phyloP scores from a whole-genome alignment of 495 filamentous ascomycete species.

The Hypoxylon lienhwacheense region DNA sequence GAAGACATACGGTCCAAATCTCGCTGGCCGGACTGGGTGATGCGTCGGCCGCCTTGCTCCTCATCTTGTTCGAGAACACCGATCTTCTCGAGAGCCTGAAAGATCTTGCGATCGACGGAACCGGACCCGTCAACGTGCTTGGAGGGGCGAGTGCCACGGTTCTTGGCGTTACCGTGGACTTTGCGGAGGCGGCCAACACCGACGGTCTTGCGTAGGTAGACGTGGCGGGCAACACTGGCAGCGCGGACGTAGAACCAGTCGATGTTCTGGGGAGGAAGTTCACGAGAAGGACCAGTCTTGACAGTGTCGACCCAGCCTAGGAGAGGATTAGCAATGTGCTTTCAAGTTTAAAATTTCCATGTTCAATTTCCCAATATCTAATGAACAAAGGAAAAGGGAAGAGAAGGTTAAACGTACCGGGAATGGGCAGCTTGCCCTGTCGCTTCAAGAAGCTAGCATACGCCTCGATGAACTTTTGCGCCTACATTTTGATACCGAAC shows the following conservation, averaged over 20 bases:
- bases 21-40: conserved; percentile 95
- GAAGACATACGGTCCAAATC: conserved; percentile 88
- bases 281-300: conserved; percentile 93
- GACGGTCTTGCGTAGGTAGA: conserved; percentile 99
- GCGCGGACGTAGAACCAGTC: conserved; percentile 99
- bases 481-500: conserved; percentile 50
- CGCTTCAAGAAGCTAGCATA: conserved; percentile 98
- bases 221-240: conserved; percentile 91
- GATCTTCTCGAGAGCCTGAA: conserved; percentile 98
- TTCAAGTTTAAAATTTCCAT: too few relatives aligned
- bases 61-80: conserved; percentile 94
- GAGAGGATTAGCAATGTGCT: conserved; percentile 29
- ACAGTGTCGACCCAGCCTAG: conserved; percentile 97
- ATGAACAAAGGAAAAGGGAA: conserved; percentile 1
- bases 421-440: conserved; percentile 97
- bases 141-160: conserved; percentile 86
- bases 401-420: conserved; percentile 58
- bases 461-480: conserved; percentile 92
- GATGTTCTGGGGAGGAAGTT: conserved; percentile 93
- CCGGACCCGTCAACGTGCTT: conserved; percentile 96
- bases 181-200: conserved; percentile 73
- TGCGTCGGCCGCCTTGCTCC: conserved; percentile 95
- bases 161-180: conserved; percentile 93
- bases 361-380: neutral
- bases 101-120: conserved; percentile 90